A percentile compares a stretch with the other conserved stretches of the same genome.
Evolutionary conservation across 495 filamentous ascomycete genomes (phyloP).

Genomic region (Thozetella sp.): DNA sequence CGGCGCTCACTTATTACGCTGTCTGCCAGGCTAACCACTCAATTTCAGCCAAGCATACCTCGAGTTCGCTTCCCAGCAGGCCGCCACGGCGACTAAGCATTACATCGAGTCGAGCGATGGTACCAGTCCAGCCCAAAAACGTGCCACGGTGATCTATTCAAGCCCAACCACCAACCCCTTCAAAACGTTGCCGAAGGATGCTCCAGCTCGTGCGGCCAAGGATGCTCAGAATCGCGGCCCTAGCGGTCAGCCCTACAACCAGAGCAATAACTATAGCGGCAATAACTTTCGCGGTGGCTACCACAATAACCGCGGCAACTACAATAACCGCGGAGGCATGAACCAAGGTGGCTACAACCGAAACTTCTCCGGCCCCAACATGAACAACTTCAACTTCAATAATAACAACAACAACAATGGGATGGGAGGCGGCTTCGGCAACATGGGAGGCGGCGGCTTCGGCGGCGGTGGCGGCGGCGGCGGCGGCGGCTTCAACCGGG

Average conservation of each 20-base stretch:
- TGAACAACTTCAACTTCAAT: constrained; percentile 8
- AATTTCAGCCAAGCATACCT: constrained; percentile 83
- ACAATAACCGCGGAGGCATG: constrained; percentile 30
- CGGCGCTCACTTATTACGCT: no score
- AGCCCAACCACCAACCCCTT: constrained; percentile 83
- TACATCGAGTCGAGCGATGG: constrained; percentile 67
- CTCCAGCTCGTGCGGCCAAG: constrained; percentile 72
- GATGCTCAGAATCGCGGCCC: constrained; percentile 53
- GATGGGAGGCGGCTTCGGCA: constrained; percentile 36
- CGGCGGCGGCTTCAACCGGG: constrained; percentile 52
- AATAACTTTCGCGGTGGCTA: constrained; percentile 36
- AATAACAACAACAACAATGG: constrained; percentile 38
- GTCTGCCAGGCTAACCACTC: constrained; percentile 17
- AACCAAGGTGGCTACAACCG: constrained; percentile 48
- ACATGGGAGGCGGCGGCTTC: constrained; percentile 67
- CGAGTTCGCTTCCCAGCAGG: constrained; percentile 82
- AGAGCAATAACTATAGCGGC: constrained; percentile 42
- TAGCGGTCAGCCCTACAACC: constrained; percentile 35
- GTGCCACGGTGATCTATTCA: constrained; percentile 73
- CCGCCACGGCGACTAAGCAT: constrained; percentile 83
- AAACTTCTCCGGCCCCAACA: constrained; percentile 24
- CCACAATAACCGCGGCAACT: constrained; percentile 30
- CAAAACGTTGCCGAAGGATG: constrained; percentile 89
- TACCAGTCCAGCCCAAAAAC: constrained; percentile 57
- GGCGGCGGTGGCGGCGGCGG: constrained; percentile 65